Evolutionary conservation across 768 basidiomycete species (phyloP).

Genomic region (Kwoniella pini): DNA sequence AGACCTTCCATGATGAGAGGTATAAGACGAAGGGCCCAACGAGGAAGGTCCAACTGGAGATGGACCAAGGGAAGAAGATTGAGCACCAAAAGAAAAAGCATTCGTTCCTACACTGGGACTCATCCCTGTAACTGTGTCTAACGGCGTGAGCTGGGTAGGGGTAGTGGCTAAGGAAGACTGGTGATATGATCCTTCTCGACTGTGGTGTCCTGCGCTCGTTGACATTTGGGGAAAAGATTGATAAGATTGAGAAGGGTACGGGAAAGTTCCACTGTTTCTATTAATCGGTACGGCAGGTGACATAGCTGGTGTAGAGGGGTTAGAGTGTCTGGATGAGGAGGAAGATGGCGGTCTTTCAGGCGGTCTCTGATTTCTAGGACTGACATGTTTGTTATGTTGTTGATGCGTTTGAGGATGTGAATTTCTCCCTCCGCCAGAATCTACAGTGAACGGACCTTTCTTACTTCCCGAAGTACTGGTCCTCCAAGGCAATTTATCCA

Average conservation of each 20-base stretch:
- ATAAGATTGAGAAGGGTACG: slow-evolving; percentile 28
- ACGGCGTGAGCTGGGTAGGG: slow-evolving; percentile 34
- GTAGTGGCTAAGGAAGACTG: slow-evolving; percentile 36
- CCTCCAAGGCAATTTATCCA: slow-evolving; percentile 47
- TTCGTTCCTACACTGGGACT: slow-evolving; percentile 16
- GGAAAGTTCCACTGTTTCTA: slow-evolving; percentile 2
- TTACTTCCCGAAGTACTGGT: slow-evolving; percentile 34
- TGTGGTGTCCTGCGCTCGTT: slow-evolving; percentile 12
- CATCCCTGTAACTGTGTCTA: slow-evolving; percentile 13
- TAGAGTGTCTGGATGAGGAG: slow-evolving; percentile 29
- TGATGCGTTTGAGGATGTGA: neutral
- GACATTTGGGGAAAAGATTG: slow-evolving; percentile 20
- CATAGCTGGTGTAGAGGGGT: slow-evolving; percentile 34
- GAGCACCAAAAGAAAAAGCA: slow-evolving; percentile 19
- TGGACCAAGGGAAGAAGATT: slow-evolving; percentile 12
- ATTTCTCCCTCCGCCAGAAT: slow-evolving; percentile 43
- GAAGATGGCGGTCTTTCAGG: slow-evolving; percentile 23
- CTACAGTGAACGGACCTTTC: slow-evolving; percentile 53
- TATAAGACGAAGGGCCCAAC: slow-evolving; percentile 6
- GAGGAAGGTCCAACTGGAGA: slow-evolving; percentile 2
- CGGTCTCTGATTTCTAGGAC: slow-evolving; percentile 5
- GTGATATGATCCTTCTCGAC: slow-evolving; percentile 29
- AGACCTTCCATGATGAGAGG: slow-evolving; percentile 6
- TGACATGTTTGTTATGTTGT: slow-evolving; percentile 8
- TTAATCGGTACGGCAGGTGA: slow-evolving; percentile 24